These are phyloP conservation scores for Gilbertella persicaria DNA, from an alignment of 371 early-diverging fungal species.

Conservation along the genomic window DNA sequence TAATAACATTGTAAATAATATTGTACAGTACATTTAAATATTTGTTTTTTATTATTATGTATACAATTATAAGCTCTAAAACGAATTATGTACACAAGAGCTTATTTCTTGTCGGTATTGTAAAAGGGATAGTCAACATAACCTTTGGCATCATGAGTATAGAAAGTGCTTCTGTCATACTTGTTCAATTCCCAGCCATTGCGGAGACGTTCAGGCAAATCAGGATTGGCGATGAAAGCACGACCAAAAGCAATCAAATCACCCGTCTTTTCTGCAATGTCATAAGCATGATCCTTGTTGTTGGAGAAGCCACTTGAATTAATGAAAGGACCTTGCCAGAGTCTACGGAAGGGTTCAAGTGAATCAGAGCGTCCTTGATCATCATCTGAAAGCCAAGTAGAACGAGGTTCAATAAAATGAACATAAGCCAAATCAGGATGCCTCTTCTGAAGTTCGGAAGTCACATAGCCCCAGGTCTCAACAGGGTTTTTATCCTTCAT, in stretches of 20 bases:
- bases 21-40: background rate
- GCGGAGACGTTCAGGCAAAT: constrained; percentile 12
- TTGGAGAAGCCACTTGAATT: constrained; percentile 2
- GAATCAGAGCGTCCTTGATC: background rate
- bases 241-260: constrained; percentile 21
- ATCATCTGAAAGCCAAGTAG: background rate
- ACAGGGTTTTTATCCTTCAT: constrained; percentile 8
- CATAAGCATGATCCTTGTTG: background rate
- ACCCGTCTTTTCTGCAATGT: constrained; percentile 3
- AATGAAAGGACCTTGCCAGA: constrained; percentile 18
- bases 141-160: constrained; percentile 1
- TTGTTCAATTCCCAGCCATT: constrained; percentile 7
- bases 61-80: no score
- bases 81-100: no score
- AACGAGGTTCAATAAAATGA: constrained; percentile 15
- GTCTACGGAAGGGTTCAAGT: constrained; percentile 8
- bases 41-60: no score
- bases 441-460: background rate
- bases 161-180: constrained; percentile 16
- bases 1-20: background rate
- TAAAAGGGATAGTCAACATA: constrained; percentile 21
- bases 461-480: constrained; percentile 16
- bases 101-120: no score
- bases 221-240: constrained; percentile 21
- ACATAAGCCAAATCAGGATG: constrained; percentile 12